A percentile compares a stretch with the other conserved stretches of the same genome.
These are phyloP conservation scores for Cryptosporidium parvum DNA, from an alignment of 169 alveolate genomes.

Conservation along the genomic window DNA sequence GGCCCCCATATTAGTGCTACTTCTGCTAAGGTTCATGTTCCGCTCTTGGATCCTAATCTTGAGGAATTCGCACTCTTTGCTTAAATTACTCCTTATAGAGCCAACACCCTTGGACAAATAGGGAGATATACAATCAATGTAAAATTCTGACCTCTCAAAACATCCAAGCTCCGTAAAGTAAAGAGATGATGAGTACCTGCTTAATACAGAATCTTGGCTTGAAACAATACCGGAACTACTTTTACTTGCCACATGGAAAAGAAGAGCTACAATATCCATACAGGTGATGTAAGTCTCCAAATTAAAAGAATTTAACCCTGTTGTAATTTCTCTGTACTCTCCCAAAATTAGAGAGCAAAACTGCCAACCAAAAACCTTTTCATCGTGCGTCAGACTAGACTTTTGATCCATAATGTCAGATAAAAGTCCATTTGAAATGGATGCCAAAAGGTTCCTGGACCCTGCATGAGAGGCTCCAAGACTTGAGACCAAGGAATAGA, in stretches of 20 bases:
- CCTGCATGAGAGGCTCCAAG: constrained; percentile 60
- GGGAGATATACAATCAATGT: constrained; percentile 24
- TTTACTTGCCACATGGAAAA: neutral
- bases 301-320: constrained; percentile 17
- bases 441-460: constrained; percentile 5
- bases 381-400: constrained; percentile 8
- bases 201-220: constrained; percentile 6
- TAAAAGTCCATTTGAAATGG: constrained; percentile 7
- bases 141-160: constrained; percentile 45
- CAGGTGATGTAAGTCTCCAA: constrained; percentile 7
- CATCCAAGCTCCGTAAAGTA: constrained; percentile 38
- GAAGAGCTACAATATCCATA: constrained; percentile 42
- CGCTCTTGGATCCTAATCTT: constrained; percentile 24
- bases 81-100: neutral
- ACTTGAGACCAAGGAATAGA: constrained; percentile 26
- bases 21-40: neutral
- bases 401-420: constrained; percentile 9
- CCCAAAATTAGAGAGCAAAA: constrained; percentile 34
- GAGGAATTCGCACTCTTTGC: constrained; percentile 25
- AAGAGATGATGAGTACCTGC: constrained; percentile 29
- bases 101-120: neutral
- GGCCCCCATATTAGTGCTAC: neutral
- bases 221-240: neutral
- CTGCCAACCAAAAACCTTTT: constrained; percentile 51
- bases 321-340: constrained; percentile 10